phyloP scores from a whole-genome alignment of 177 flowering plant genomes.

The Vitis hybrid region DNA sequence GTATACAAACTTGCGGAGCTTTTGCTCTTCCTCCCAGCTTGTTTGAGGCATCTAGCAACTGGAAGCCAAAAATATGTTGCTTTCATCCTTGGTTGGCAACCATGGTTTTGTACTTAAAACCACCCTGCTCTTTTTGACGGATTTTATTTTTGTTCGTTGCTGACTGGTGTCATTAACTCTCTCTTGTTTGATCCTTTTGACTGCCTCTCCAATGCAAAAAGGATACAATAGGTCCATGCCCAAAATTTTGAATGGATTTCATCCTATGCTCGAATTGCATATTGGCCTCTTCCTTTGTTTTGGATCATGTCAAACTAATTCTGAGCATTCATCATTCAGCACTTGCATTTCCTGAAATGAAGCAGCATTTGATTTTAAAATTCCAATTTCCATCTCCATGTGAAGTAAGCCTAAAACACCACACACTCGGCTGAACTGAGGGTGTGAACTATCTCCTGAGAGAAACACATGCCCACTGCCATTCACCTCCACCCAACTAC shows the following conservation, averaged over 20 bases:
- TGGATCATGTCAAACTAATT: background rate
- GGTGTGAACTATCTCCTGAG: conserved; percentile 54
- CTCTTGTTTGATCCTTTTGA: background rate
- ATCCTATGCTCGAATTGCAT: background rate
- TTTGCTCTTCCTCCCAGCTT: too few relatives aligned
- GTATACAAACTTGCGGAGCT: too few relatives aligned
- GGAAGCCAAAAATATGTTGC: too few relatives aligned
- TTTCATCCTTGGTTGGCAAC: too few relatives aligned
- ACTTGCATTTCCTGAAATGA: conserved; percentile 4
- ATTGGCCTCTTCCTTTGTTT: background rate
- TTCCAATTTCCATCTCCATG: conserved; percentile 36
- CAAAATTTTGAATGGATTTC: background rate
- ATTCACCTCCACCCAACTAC: conserved; percentile 68
- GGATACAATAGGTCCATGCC: background rate
- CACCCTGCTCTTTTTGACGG: too few relatives aligned
- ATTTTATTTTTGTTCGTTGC: background rate
- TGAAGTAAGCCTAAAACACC: conserved; percentile 34
- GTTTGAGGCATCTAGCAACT: too few relatives aligned
- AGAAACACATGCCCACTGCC: conserved; percentile 49
- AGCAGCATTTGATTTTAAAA: conserved; percentile 5
- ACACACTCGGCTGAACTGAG: conserved; percentile 29
- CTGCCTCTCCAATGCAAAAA: too few relatives aligned
- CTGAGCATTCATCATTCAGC: background rate
- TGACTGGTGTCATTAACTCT: background rate
- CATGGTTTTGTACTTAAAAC: too few relatives aligned